Base-by-base conservation (phyloP, 306 rosid species). In the Ormosia semicastrata region DNA sequence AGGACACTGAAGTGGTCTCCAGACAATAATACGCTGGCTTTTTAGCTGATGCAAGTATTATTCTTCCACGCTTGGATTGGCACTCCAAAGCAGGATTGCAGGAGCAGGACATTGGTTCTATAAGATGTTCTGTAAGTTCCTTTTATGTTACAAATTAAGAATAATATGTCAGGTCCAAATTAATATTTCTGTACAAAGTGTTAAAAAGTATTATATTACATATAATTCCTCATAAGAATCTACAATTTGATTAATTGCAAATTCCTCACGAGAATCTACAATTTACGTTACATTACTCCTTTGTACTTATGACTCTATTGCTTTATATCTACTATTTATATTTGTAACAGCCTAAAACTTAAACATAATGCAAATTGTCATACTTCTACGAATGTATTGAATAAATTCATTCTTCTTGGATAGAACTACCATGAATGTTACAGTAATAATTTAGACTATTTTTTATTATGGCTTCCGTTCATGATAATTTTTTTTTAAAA, bases 21-120 rank as follows among this genome's bases (percentile, higher is more conserved):
- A 7, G 41, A 44, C 11, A 30, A 69, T 46, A 44, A 69, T 40
- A 40, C 6, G 43, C 37, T 69, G 75, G 58, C 57, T 47, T 73
- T n/a, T 73, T 4, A 73, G 77, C 77, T 73, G 50, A n/a, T 36
- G 77, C 36, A 15, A 15, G 54, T 70, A 46, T 30, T 44, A 70
- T 47, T 70, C 58, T 29, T 49, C 60, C 40, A 70, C 17, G 60
- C 60, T 76, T 49, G 72, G 72, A 63, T 34, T 65, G 33, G 34
- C 60, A 76, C 18, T 47, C 73, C 73, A 37, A 49, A 63, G 63
- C 81, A 50, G 49, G 64, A 50, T 59, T 57, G 56, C 74, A 49
- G 81, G 40, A 36, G 65, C 74, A 77, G 74, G 40, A 66, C 65
- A 50, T 52, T 65, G 66, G 74, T 77, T 77, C 50, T 41, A 24